Base-by-base conservation (phyloP, 179 eudicot species). In the Silene coronaria region DNA sequence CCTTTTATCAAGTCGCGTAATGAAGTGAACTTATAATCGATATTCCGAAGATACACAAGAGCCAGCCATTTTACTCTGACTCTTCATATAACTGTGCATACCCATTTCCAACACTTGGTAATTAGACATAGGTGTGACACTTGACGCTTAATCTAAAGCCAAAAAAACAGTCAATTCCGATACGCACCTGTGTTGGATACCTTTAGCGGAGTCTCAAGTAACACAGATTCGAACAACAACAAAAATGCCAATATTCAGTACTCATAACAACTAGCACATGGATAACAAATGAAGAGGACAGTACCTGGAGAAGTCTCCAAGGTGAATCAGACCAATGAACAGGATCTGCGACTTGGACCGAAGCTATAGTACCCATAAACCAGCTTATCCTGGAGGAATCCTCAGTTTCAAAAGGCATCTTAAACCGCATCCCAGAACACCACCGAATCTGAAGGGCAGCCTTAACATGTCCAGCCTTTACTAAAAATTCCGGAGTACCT, bases 381-480 rank as follows among this genome's bases (percentile, higher is more conserved):
- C 99, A 95, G 77, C 97, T 93, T 30, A 93, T 93, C 55, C 96
- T 80, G 0, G 97, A 95, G 5, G 97, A 95, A 79, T 95, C 97
- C 80, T 95, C 97, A 0, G 97, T 95, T 82, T 95, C 99, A 76
- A 92, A 93, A 24, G 97, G 86, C 99, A 95, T 95, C 81, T 89
- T 95, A 65, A 95, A 91, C 86, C 97, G 85, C 99, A 95, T 93
- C 59, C 97, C 99, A 0, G 89, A 53, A 51, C 84, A 87, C 99
- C 99, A 93, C 4, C 87, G 93, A 67, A 85, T 84, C 72, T 91
- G 80, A 88, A 93, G 83, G 5, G 97, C 95, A 7, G 89, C 79
- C 76, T 80, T 82, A 26, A 95, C 97, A 30, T 75, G 83, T 2
- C 87, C 78, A 16, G 93, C 97, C 84, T 91, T 92, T 21, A 95